These are phyloP conservation scores for Fusarium acutatum DNA, from an alignment of 2,329 filamentous ascomycete species.

Conservation along the genomic window DNA sequence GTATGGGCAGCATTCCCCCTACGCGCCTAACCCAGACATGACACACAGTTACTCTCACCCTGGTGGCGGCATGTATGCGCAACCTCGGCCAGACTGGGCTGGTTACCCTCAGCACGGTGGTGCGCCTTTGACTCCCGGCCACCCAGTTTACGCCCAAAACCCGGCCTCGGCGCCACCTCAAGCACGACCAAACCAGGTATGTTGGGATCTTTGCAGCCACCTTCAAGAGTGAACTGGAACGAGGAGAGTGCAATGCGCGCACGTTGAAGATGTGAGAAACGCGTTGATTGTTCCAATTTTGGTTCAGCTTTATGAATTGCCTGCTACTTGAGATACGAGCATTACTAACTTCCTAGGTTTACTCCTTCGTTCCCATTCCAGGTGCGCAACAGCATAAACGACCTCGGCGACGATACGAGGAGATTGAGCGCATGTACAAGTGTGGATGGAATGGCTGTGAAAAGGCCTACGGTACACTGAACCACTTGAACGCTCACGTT, in stretches of 20 bases:
- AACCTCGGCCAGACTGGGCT: slow-evolving; percentile 78
- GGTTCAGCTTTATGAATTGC: not conserved
- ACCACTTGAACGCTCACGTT: slow-evolving; percentile 97
- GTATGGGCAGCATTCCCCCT: slow-evolving; percentile 85
- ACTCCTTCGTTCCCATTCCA: slow-evolving; percentile 97
- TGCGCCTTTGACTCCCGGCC: slow-evolving; percentile 57
- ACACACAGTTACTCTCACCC: slow-evolving; percentile 76
- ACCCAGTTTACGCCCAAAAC: slow-evolving; percentile 64
- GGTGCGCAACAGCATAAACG: slow-evolving; percentile 97
- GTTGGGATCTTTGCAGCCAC: slow-evolving; percentile 42
- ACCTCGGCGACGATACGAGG: slow-evolving; percentile 91
- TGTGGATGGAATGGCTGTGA: slow-evolving; percentile 98
- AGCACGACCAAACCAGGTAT: slow-evolving; percentile 66
- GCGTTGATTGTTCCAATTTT: not conserved
- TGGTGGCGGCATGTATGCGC: slow-evolving; percentile 70
- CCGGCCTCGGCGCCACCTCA: slow-evolving; percentile 63
- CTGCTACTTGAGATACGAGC: not conserved
- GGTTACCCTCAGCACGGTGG: slow-evolving; percentile 67
- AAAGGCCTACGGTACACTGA: slow-evolving; percentile 97
- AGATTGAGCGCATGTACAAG: slow-evolving; percentile 99
- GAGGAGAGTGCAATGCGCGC: not conserved
- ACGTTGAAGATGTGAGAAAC: not conserved
- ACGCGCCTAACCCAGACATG: slow-evolving; percentile 87
- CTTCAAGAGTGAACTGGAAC: slow-evolving; percentile 11
- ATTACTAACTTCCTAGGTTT: slow-evolving; percentile 69